Conservation (phyloP, 768 basidiomycete genomes). For the Boletus insuetus region DNA sequence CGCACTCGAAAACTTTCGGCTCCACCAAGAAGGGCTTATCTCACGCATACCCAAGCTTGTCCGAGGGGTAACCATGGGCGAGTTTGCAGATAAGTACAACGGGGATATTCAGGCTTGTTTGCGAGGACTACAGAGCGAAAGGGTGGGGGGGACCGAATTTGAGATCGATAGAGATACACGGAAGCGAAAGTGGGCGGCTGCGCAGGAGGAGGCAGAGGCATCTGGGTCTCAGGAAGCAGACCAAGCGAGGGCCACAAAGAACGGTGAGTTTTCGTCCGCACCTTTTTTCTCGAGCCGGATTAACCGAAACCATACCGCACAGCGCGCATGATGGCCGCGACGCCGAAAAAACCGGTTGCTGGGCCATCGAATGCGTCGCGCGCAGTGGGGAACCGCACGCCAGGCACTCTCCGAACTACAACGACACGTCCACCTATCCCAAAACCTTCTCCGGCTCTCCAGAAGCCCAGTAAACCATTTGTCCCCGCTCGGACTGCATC, state of each 20-base stretch:
- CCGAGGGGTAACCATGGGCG: constrained; percentile 67
- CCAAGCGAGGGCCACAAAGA: constrained; percentile 48
- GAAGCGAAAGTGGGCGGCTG: constrained; percentile 76
- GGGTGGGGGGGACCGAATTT: constrained; percentile 48
- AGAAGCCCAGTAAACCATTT: constrained; percentile 32
- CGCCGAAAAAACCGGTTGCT: constrained; percentile 45
- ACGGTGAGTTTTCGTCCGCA: constrained; percentile 37
- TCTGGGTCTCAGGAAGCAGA: constrained; percentile 33
- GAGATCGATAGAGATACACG: constrained; percentile 66
- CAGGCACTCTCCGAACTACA: constrained; percentile 34
- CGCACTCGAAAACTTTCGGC: constrained; percentile 68
- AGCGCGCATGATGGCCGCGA: constrained; percentile 48
- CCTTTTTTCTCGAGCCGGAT: not conserved
- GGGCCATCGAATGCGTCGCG: constrained; percentile 47
- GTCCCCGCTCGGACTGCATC: constrained; percentile 45
- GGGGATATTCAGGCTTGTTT: constrained; percentile 73
- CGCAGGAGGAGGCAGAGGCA: constrained; percentile 50
- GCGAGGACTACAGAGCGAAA: constrained; percentile 64
- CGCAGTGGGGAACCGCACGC: constrained; percentile 41
- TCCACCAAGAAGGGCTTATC: constrained; percentile 73
- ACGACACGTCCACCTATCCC: constrained; percentile 27
- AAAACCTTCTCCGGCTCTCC: constrained; percentile 35
- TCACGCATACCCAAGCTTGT: constrained; percentile 74
- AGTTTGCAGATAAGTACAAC: constrained; percentile 75
- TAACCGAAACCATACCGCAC: constrained; percentile 1